Evolutionary conservation across 306 rosid species (phyloP).

Genomic region (Oemleria cerasiformis): DNA sequence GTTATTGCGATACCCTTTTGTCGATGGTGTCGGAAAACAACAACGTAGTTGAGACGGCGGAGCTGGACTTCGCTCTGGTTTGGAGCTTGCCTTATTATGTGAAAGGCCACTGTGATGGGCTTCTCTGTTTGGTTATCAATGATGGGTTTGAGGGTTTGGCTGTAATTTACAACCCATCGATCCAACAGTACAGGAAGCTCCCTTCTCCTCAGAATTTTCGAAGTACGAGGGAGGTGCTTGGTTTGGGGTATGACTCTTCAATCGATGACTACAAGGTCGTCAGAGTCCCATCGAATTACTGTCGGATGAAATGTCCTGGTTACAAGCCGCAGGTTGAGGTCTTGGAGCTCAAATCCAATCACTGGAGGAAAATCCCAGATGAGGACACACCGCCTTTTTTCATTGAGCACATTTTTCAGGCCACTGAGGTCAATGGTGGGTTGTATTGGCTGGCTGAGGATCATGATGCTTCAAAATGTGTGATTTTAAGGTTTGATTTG

Average conservation of each 20-base stretch:
- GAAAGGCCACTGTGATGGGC: slow-evolving; percentile 46
- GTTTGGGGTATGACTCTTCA: slow-evolving; percentile 28
- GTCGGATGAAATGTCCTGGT: slow-evolving; percentile 18
- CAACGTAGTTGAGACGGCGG: slow-evolving; percentile 11
- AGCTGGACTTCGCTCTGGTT: slow-evolving; percentile 19
- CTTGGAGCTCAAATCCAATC: slow-evolving; percentile 17
- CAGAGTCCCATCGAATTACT: slow-evolving; percentile 34
- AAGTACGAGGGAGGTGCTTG: slow-evolving; percentile 34
- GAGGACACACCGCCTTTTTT: slow-evolving; percentile 30
- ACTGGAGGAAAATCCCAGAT: slow-evolving; percentile 34
- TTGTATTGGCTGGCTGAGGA: slow-evolving; percentile 37
- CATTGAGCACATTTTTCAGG: slow-evolving; percentile 37
- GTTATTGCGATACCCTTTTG: slow-evolving; percentile 34
- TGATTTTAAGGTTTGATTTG: slow-evolving; percentile 37
- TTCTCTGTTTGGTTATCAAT: slow-evolving; percentile 38
- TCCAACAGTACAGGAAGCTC: slow-evolving; percentile 28
- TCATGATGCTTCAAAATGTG: not conserved
- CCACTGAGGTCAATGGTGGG: slow-evolving; percentile 30
- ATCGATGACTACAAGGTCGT: slow-evolving; percentile 33
- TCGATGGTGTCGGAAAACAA: slow-evolving; percentile 18
- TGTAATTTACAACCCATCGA: slow-evolving; percentile 41
- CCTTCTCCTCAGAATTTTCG: slow-evolving; percentile 24
- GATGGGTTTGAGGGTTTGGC: slow-evolving; percentile 32
- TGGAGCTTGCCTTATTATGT: slow-evolving; percentile 36
- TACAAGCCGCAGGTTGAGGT: slow-evolving; percentile 30